These are phyloP conservation scores for Kodamaea laetipori DNA, from an alignment of 805 yeast genomes.

Conservation along the genomic window DNA sequence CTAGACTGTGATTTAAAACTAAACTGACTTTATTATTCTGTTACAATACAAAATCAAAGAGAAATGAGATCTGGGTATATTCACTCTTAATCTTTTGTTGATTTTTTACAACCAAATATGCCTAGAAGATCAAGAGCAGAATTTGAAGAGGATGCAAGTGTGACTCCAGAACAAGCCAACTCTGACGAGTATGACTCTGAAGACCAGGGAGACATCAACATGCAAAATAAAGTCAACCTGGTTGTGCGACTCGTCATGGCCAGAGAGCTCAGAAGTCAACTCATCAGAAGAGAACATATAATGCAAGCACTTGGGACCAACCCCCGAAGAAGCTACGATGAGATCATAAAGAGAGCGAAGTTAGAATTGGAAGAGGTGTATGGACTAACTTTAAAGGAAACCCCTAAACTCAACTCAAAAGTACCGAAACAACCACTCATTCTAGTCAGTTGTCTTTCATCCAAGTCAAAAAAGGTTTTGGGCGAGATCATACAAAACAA, in stretches of 20 bases:
- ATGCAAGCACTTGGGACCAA: constrained; percentile 12
- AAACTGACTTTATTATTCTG: too few relatives aligned
- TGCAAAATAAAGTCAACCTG: constrained; percentile 12
- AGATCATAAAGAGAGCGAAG: constrained; percentile 19
- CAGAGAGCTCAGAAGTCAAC: constrained; percentile 24
- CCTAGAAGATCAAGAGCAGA: constrained; percentile 7
- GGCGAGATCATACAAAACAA: constrained; percentile 22
- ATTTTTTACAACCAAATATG: constrained; percentile 8
- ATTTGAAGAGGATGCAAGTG: constrained; percentile 4
- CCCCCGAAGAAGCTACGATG: constrained; percentile 16
- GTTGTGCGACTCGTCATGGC: constrained; percentile 22
- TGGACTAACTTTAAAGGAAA: constrained; percentile 29
- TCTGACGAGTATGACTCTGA: constrained; percentile 1
- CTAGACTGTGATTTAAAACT: too few relatives aligned
- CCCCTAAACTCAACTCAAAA: constrained; percentile 15
- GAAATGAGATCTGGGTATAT: neutral
- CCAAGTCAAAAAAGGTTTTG: constrained; percentile 24
- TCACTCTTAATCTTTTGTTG: neutral
- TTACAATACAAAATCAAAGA: too few relatives aligned
- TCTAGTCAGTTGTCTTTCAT: constrained; percentile 25
- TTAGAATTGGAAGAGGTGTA: constrained; percentile 25
- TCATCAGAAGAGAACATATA: constrained; percentile 28
- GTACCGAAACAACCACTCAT: constrained; percentile 19
- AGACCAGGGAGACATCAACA: constrained; percentile 10
- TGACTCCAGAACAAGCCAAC: neutral